Conservation (phyloP, 495 filamentous ascomycete species). For the Haplographium delicatum region DNA sequence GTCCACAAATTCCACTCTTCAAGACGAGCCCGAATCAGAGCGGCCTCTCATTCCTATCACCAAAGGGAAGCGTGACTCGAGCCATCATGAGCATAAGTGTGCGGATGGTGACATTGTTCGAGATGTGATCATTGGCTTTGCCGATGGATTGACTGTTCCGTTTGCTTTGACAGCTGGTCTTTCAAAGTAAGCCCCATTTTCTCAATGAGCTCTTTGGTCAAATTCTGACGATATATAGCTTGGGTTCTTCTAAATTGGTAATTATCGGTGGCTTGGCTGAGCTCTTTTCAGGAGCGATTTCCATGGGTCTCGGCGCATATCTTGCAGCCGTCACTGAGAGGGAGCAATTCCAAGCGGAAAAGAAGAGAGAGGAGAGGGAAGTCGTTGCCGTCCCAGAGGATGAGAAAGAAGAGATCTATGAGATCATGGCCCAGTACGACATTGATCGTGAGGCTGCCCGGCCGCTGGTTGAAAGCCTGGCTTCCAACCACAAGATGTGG, state of each 20-base stretch:
- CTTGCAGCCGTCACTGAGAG: constrained; percentile 44
- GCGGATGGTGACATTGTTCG: constrained; percentile 26
- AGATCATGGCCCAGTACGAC: constrained; percentile 28
- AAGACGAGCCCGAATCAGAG: neutral
- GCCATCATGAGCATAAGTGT: neutral
- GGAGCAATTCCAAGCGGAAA: constrained; percentile 42
- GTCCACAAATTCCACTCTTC: neutral
- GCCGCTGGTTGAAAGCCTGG: constrained; percentile 37
- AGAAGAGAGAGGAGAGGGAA: constrained; percentile 37
- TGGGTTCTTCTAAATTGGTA: constrained; percentile 54
- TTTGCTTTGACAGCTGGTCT: constrained; percentile 59
- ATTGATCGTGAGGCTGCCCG: neutral
- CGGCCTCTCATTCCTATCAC: too few species aligned
- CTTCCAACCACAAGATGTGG: constrained; percentile 36
- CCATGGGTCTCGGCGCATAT: constrained; percentile 66
- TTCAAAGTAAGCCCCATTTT: constrained; percentile 25
- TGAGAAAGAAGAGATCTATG: constrained; percentile 39
- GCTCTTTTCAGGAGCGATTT: constrained; percentile 58
- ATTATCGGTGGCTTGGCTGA: constrained; percentile 63
- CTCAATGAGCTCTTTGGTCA: neutral
- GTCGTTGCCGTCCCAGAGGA: constrained; percentile 34
- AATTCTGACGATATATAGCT: constrained; percentile 25
- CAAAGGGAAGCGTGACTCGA: too few species aligned
- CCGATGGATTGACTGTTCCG: constrained; percentile 60
- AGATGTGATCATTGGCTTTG: constrained; percentile 53